Evolutionary conservation across 345 rosid species (phyloP), one percentile per base, ranked within the genome.

Genomic region (Rubroshorea leprosula): DNA sequence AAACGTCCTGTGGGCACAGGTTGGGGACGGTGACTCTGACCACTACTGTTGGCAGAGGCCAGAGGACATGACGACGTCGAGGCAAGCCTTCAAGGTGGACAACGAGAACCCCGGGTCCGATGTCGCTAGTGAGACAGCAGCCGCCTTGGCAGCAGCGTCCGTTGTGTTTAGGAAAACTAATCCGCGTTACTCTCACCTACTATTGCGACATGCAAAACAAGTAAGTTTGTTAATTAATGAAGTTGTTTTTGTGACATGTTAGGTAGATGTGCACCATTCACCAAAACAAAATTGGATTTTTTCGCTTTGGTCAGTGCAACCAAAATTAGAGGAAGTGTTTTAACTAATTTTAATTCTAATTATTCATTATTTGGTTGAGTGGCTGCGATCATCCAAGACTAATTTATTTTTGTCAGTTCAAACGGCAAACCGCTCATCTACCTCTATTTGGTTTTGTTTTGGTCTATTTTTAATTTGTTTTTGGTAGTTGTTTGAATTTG

Each of bases 41-140:
- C 98, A 92, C 55, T 83, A 83, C 52, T 89, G 98, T 47, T 92
- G 98, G 98, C 97, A 92, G 70, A 75, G 95, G 56, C 95, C 95
- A n/a, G 97, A 92, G 71, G 98, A 92, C 76, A 92, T 89, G 98
- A 83, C 87, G 6, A 89, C 95, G 0, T 73, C 90, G 0, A 57
- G 95, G 31, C 81, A 46, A 27, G 98, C 87, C 6, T 83, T 77
- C 65, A 86, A 76, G 57, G 75, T 92, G 25, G 95, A 92, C 5
- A 72, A 78, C 57, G 69, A 70, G 6, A 83, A 80, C 66, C 97
- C 97, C 0, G 98, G 97, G 2, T 89, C 98, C 0, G 98, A 92
- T 4, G 76, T 89, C 0, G 87, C 87, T 0, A 84, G 83, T 0
- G 97, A 92, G 68, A 89, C 93, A 0, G 97, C 97, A 0, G 97